Conservation (phyloP, 169 alveolate genomes). For the Amoebophrya sp. region DNA sequence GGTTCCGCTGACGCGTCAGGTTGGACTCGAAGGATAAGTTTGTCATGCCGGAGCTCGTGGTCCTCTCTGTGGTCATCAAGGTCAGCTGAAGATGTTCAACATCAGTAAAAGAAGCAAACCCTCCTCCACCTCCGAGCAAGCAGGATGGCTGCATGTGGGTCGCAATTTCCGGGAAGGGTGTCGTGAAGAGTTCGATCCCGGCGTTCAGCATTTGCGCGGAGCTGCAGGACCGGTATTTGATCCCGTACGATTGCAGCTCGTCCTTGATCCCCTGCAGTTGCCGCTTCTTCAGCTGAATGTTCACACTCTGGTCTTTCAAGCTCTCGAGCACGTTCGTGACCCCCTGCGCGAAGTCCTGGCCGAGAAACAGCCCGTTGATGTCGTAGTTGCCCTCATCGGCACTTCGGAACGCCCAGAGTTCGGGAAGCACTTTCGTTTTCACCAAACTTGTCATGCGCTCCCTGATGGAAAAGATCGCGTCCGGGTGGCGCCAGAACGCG, state of each 20-base stretch:
- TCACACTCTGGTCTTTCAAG: neutral
- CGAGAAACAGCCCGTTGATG: neutral
- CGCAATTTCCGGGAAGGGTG: too few relatives aligned
- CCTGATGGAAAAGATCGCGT: neutral
- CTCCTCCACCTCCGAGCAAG: neutral
- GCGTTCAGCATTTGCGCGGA: neutral
- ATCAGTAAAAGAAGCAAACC: too few relatives aligned
- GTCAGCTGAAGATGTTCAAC: too few relatives aligned
- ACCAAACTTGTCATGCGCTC: neutral
- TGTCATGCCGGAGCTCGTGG: neutral
- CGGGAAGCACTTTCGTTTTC: neutral
- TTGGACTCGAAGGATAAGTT: neutral
- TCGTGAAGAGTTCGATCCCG: neutral
- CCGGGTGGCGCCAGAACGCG: neutral
- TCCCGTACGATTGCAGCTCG: neutral
- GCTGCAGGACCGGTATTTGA: neutral
- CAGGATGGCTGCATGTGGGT: too few relatives aligned
- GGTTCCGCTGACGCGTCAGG: neutral
- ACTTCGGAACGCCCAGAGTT: slow-evolving; percentile 17
- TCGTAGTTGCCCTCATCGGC: too few relatives aligned
- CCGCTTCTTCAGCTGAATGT: neutral
- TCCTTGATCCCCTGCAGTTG: neutral
- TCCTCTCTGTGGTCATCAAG: neutral
- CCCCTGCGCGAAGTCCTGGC: slow-evolving; percentile 1
- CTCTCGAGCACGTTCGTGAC: neutral